A percentile compares a stretch with the other conserved stretches of the same genome.
phyloP scores from a whole-genome alignment of 2,329 filamentous ascomycete species.

The Bipolaris oryzae region DNA sequence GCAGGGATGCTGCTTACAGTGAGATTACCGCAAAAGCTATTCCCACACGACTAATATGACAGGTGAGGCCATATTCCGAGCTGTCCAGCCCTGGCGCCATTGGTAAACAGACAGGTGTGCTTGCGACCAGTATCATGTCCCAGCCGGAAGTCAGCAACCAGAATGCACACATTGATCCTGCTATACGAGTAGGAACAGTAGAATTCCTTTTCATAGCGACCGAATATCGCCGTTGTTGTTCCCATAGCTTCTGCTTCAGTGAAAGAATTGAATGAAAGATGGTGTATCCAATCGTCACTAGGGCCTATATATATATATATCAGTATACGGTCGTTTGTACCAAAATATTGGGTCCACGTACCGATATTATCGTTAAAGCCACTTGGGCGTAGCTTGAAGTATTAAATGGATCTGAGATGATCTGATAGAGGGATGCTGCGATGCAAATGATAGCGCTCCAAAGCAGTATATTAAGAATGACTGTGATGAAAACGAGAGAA shows the following conservation, averaged over 20 bases:
- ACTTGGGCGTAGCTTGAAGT: slow-evolving; percentile 37
- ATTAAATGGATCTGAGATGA: slow-evolving; percentile 37
- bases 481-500: slow-evolving; percentile 43
- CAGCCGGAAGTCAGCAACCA: slow-evolving; percentile 49
- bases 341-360: slow-evolving; percentile 21
- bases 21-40: slow-evolving; percentile 42
- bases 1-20: slow-evolving; percentile 32
- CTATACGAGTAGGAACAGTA: slow-evolving; percentile 43
- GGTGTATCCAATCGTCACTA: slow-evolving; percentile 43
- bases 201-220: slow-evolving; percentile 37
- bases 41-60: slow-evolving; percentile 36
- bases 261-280: slow-evolving; percentile 45
- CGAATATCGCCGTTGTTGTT: slow-evolving; percentile 29
- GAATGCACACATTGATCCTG: slow-evolving; percentile 39
- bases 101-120: slow-evolving; percentile 43
- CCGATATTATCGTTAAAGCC: slow-evolving; percentile 41
- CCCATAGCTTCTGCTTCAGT: slow-evolving; percentile 40
- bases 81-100: slow-evolving; percentile 23
- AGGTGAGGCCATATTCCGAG: slow-evolving; percentile 46
- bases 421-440: slow-evolving; percentile 36
- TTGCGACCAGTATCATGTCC: slow-evolving; percentile 48
- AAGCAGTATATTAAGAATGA: slow-evolving; percentile 43
- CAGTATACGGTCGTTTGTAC: neutral
- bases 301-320: slow-evolving; percentile 35
- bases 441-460: slow-evolving; percentile 42